phyloP scores from a whole-genome alignment of 2,329 filamentous ascomycete genomes.

The Beauveria sp. region DNA sequence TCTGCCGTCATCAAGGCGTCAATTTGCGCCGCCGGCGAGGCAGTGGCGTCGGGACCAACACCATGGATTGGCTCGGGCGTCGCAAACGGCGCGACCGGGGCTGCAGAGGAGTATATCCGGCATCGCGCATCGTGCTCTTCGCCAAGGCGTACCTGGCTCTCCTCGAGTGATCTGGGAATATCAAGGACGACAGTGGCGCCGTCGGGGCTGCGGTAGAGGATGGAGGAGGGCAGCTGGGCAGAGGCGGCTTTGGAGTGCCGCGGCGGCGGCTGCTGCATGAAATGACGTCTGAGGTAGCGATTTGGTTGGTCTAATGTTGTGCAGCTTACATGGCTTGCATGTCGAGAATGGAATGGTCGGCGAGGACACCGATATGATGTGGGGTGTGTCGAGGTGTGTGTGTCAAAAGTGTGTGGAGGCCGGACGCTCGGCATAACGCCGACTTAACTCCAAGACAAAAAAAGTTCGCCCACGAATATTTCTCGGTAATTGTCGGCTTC shows the following conservation, averaged over 20 bases:
- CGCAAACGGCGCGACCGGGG: constrained; percentile 37
- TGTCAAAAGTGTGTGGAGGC: background rate
- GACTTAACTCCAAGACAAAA: background rate
- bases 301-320: background rate
- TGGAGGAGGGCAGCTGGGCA: constrained; percentile 16
- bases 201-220: constrained; percentile 27
- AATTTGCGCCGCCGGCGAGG: constrained; percentile 39
- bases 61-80: constrained; percentile 38
- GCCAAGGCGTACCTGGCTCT: constrained; percentile 48
- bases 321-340: constrained; percentile 2
- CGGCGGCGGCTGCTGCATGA: background rate
- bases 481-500: constrained; percentile 11
- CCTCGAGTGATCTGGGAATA: constrained; percentile 61
- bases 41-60: constrained; percentile 13
- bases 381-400: background rate
- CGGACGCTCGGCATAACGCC: constrained; percentile 6
- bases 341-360: background rate
- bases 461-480: background rate
- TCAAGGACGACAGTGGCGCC: constrained; percentile 54
- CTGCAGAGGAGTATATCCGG: constrained; percentile 39
- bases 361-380: background rate
- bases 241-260: background rate
- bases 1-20: constrained; percentile 47
- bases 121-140: constrained; percentile 20
- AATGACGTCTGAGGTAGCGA: background rate